Base-by-base conservation (phyloP, 2,329 filamentous ascomycete genomes). In the Scedosporium dehoogii region DNA sequence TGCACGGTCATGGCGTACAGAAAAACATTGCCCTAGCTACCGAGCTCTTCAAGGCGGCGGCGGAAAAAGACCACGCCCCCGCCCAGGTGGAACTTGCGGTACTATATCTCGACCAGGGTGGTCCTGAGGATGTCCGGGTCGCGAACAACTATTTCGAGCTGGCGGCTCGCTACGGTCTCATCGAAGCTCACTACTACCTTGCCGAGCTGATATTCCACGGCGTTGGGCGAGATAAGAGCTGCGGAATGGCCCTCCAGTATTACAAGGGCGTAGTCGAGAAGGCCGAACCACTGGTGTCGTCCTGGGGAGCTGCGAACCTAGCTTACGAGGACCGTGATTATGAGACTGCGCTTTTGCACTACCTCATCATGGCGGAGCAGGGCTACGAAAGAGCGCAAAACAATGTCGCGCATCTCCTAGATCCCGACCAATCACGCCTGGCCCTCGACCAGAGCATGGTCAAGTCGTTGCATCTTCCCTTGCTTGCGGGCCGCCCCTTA, bases 121-220 rank as follows among this genome's bases (percentile, higher is more conserved):
- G 78, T 29, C 72, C 78, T 1, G 81, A 85, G 56, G 91, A 96
- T 68, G 77, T 94, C n/a, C 77, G 82, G 4, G 86, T 87, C 0
- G 92, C 92, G 2, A 89, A 86, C 64, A 86, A 88, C 67, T 96
- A 96, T 72, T 96, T 97, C 68, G 92, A 96, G 70, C 81, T 93
- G 58, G 92, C 92, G 4, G 88, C 88, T 48, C 81, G 90, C 25
- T 91, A 91, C 71, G 88, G 88, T 14, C 89, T 92, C 70, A 89
- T 96, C 65, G 92, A 96, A 73, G 90, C 92, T 0, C 91, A 90
- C 71, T 97, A 96, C 75, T 96, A 96, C 72, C 84, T 97, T 3
- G 92, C 91, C 1, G 92, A 97, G 74, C 85, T 96, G 78, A 88
- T 87, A 25, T 85, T 92, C 67, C 84, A 90, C 65, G 92, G 90